Base-by-base conservation (phyloP, 2,329 filamentous ascomycete genomes). In the Aspergillus sp. region DNA sequence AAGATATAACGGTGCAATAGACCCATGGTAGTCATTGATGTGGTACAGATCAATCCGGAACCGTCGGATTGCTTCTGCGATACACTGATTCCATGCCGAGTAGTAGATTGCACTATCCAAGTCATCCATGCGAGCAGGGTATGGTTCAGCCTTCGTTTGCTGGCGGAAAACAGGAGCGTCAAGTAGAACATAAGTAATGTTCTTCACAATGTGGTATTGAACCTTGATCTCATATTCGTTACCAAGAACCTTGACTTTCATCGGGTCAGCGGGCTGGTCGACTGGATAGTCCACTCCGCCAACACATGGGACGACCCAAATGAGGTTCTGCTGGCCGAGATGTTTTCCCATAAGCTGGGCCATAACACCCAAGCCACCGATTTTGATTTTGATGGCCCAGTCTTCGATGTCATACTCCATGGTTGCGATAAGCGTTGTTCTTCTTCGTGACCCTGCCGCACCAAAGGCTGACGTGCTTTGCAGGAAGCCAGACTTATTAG, bases 391-490 rank as follows among this genome's bases (percentile, higher is more conserved):
- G 75, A 90, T 87, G 4, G 76, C 81, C 85, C 87, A 89, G 69
- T 90, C 87, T 58, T 87, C 85, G 62, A 90, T 89, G 63, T 89
- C 86, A 73, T 90, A 90, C 72, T 90, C 87, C 85, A 90, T 89
- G 6, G 87, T 89, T 12, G 86, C 87, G 56, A 90, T 88, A 21
- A 90, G 80, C 2, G 89, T 84, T 32, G 82, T 88, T n/a, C 84
- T 78, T 48, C 79, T 62, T 38, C 66, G 70, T 19, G 78, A 72
- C n/a, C 66, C 64, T 43, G 68, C 71, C 36, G 65, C 65, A 30
- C 69, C 70, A 53, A 77, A 74, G 1, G 70, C 72, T 21, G 75
- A 70, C 6, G 67, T 76, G 53, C 70, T 75, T 54, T 76, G 75
- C 5, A 78, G 65, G 32, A 77, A 76, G 3, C 70, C 72, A 2